A percentile compares a stretch with the other conserved stretches of the same genome.
Evolutionary conservation across 1,284 basidiomycete species (phyloP).

Genomic region (Cryptococcus wingfieldii): DNA sequence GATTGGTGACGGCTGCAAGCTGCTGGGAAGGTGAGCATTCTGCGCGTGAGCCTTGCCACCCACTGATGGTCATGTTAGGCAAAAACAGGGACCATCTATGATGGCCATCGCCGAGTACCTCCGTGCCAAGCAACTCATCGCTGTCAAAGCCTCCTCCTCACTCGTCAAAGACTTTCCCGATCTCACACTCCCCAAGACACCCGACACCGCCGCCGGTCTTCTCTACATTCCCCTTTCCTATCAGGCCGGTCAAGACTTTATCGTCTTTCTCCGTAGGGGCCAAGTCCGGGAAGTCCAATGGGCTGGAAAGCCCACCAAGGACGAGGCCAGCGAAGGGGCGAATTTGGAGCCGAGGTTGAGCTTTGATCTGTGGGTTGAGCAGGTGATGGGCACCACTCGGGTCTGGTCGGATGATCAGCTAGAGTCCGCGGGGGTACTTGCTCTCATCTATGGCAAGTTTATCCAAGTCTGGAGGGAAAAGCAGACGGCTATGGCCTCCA

Average conservation of each 20-base stretch:
- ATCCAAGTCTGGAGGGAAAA: constrained; percentile 81
- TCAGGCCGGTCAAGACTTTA: constrained; percentile 65
- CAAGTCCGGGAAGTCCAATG: constrained; percentile 69
- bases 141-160: constrained; percentile 66
- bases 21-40: constrained; percentile 57
- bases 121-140: constrained; percentile 66
- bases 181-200: constrained; percentile 61
- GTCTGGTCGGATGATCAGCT: constrained; percentile 83
- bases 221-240: constrained; percentile 70
- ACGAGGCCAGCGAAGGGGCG: constrained; percentile 40
- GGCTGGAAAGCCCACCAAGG: constrained; percentile 72
- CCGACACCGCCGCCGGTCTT: constrained; percentile 72
- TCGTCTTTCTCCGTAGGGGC: constrained; percentile 74
- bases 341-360: constrained; percentile 69
- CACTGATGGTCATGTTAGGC: constrained; percentile 41
- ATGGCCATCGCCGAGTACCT: constrained; percentile 79
- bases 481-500: constrained; percentile 70
- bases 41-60: not conserved
- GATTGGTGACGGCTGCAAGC: constrained; percentile 80
- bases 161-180: constrained; percentile 74
- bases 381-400: constrained; percentile 65
- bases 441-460: constrained; percentile 67
- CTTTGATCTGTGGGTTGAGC: constrained; percentile 79
- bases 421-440: constrained; percentile 77
- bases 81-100: constrained; percentile 75